A percentile compares a stretch with the other conserved stretches of the same genome.
These are phyloP conservation scores for Tubosaeta sp. DNA, from an alignment of 768 basidiomycete species.

Conservation along the genomic window DNA sequence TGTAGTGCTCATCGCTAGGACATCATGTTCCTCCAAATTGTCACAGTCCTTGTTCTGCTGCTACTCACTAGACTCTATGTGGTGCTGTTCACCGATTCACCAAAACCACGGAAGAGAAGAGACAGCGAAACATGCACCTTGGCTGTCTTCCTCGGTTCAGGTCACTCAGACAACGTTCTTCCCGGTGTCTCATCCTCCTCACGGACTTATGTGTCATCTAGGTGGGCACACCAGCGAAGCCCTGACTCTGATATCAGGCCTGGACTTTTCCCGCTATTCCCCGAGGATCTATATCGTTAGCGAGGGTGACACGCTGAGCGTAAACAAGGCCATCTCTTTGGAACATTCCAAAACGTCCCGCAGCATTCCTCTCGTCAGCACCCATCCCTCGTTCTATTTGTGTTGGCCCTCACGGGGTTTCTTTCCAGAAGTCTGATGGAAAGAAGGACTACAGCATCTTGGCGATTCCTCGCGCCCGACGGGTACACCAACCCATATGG, in stretches of 20 bases:
- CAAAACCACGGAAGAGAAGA: slow-evolving; percentile 13
- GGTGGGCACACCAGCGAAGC: slow-evolving; percentile 95
- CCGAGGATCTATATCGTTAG: slow-evolving; percentile 79
- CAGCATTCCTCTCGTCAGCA: slow-evolving; percentile 14
- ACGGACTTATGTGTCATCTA: slow-evolving; percentile 31
- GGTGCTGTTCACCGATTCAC: slow-evolving; percentile 9
- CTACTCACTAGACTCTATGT: slow-evolving; percentile 17
- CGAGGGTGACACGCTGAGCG: slow-evolving; percentile 77
- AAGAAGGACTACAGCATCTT: slow-evolving; percentile 45
- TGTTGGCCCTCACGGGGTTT: slow-evolving; percentile 8
- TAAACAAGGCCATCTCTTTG: slow-evolving; percentile 59
- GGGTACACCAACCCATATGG: slow-evolving; percentile 75
- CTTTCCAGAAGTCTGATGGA: slow-evolving; percentile 3
- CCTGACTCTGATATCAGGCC: slow-evolving; percentile 60
- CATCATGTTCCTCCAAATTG: slow-evolving; percentile 14
- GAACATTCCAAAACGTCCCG: slow-evolving; percentile 41
- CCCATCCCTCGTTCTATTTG: neutral
- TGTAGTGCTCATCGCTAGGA: neutral
- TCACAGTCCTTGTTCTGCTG: slow-evolving; percentile 6
- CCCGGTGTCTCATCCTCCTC: neutral
- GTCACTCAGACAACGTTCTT: slow-evolving; percentile 38
- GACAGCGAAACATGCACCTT: slow-evolving; percentile 40
- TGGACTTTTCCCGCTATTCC: slow-evolving; percentile 73
- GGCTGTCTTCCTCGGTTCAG: slow-evolving; percentile 92
- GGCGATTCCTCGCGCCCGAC: slow-evolving; percentile 80